Evolutionary conservation across 257 asterid species (phyloP).

Genomic region (Perilla frutescens): DNA sequence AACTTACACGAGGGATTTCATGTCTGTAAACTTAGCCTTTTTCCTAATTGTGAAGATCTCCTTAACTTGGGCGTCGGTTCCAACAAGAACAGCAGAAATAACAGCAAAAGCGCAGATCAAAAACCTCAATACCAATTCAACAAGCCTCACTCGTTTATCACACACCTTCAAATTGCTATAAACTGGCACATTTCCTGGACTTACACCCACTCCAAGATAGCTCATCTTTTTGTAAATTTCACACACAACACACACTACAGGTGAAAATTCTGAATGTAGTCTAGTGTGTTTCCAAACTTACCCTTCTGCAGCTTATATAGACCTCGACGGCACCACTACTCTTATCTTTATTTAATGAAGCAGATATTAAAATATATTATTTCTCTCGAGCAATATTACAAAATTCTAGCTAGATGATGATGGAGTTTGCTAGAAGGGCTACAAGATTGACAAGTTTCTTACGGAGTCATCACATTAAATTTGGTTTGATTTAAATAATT

Average conservation of each 20-base stretch:
- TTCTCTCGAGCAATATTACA: too few relatives aligned
- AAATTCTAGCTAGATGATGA: slow-evolving; percentile 2
- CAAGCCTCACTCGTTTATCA: slow-evolving; percentile 68
- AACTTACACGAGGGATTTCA: slow-evolving; percentile 91
- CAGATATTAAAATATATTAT: too few relatives aligned
- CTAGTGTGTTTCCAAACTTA: not conserved
- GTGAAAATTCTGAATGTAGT: not conserved
- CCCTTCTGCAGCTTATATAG: slow-evolving; percentile 22
- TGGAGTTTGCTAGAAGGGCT: slow-evolving; percentile 18
- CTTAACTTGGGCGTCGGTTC: slow-evolving; percentile 75
- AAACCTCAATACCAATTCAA: slow-evolving; percentile 69
- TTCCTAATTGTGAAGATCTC: slow-evolving; percentile 74
- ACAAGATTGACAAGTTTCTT: slow-evolving; percentile 13
- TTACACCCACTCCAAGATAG: slow-evolving; percentile 87
- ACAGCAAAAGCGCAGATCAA: slow-evolving; percentile 62
- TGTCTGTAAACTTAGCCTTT: slow-evolving; percentile 82
- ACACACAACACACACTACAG: not conserved
- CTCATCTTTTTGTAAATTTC: slow-evolving; percentile 46
- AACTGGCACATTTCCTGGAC: slow-evolving; percentile 73
- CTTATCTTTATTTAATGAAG: too few relatives aligned
- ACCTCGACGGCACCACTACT: not conserved
- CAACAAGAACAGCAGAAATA: slow-evolving; percentile 69
- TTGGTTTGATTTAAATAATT: not conserved
- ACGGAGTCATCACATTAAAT: not conserved
- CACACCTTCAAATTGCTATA: slow-evolving; percentile 57